These are phyloP conservation scores for Mucor saturninus DNA, from an alignment of 371 early-diverging fungal species.

Conservation along the genomic window DNA sequence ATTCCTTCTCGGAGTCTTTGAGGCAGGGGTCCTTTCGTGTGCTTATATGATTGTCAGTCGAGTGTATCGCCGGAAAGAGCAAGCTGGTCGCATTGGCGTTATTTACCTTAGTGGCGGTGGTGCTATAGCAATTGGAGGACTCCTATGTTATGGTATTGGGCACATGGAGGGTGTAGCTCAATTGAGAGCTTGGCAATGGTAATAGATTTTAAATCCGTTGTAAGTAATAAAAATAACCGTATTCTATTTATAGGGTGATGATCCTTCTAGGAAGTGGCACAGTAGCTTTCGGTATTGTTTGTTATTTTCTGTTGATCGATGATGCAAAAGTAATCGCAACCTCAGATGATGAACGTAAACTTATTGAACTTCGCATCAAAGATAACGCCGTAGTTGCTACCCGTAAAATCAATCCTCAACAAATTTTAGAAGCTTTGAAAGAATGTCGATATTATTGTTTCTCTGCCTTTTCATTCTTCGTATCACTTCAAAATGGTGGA, in stretches of 20 bases:
- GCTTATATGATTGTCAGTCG: constrained; percentile 19
- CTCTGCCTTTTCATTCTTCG: constrained; percentile 30
- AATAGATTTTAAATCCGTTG: neutral
- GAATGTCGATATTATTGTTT: constrained; percentile 41
- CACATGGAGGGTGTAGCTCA: constrained; percentile 42
- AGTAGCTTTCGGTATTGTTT: constrained; percentile 18
- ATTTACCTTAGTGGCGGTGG: constrained; percentile 24
- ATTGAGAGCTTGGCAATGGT: constrained; percentile 56
- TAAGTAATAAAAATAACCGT: too few species aligned
- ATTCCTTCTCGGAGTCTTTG: constrained; percentile 30
- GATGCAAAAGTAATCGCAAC: constrained; percentile 17
- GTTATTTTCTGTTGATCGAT: constrained; percentile 28
- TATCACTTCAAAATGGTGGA: constrained; percentile 45
- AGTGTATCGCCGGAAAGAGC: constrained; percentile 29
- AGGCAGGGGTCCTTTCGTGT: constrained; percentile 27
- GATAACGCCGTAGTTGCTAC: constrained; percentile 40
- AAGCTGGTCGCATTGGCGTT: constrained; percentile 18
- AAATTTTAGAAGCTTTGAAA: constrained; percentile 37
- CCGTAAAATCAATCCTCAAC: constrained; percentile 31
- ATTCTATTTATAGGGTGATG: constrained; percentile 19
- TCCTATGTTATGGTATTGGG: constrained; percentile 55
- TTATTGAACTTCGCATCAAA: constrained; percentile 30
- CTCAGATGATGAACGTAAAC: constrained; percentile 23
- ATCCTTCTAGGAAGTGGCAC: constrained; percentile 28
- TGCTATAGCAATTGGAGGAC: constrained; percentile 60